A percentile compares a stretch with the other conserved stretches of the same genome.
Conservation (phyloP, 371 early-diverging fungal species). For the Entomophthora muscae region DNA sequence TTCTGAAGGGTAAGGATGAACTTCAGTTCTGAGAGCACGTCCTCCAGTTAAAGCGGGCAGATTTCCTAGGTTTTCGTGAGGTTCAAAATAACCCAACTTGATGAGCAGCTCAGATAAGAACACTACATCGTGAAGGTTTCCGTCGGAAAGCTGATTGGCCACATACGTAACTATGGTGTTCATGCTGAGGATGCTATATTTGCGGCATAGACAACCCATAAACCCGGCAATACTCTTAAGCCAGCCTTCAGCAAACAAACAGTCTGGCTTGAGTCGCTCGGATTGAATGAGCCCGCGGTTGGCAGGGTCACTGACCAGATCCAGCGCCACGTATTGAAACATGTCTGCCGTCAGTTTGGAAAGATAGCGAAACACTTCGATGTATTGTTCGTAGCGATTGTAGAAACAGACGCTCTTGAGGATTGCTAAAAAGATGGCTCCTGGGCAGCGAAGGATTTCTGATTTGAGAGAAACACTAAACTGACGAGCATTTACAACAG, state of each 20-base stretch:
- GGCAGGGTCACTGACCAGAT: neutral
- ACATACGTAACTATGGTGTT: slow-evolving; percentile 43
- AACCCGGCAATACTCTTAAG: slow-evolving; percentile 46
- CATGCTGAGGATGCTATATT: slow-evolving; percentile 42
- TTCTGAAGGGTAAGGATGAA: slow-evolving; percentile 22
- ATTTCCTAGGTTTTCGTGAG: slow-evolving; percentile 31
- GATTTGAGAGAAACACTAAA: neutral
- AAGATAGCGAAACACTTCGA: neutral
- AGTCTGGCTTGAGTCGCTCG: slow-evolving; percentile 12
- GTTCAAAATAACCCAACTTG: slow-evolving; percentile 53
- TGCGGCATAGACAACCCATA: slow-evolving; percentile 45
- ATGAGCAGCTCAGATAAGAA: slow-evolving; percentile 54
- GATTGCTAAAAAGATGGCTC: neutral
- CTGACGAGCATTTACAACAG: neutral
- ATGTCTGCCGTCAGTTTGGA: neutral
- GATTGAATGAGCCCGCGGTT: neutral
- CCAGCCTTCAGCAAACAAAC: slow-evolving; percentile 22
- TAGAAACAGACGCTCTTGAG: neutral
- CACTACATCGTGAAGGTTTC: slow-evolving; percentile 29
- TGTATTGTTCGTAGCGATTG: neutral
- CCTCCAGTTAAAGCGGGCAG: slow-evolving; percentile 49
- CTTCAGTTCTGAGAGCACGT: slow-evolving; percentile 32
- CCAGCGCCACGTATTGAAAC: neutral
- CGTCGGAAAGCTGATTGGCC: slow-evolving; percentile 31
- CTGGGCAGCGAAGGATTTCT: neutral